Evolutionary conservation across 352 stramenopile species (phyloP).

Genomic region (Phytophthora pisi): DNA sequence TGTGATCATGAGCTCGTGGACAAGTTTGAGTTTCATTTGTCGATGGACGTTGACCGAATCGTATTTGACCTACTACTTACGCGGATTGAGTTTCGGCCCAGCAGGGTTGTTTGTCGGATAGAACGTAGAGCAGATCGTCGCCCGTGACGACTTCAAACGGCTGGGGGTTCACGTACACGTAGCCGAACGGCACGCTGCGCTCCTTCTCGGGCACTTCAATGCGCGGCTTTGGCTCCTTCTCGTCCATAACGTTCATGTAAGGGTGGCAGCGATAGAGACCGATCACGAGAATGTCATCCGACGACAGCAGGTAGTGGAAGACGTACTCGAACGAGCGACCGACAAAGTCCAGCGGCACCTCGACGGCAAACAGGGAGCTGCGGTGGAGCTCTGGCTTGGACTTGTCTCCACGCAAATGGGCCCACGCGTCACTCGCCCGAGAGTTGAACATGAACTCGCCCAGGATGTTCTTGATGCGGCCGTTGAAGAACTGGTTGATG

Average conservation of each 20-base stretch:
- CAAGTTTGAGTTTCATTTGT: background rate
- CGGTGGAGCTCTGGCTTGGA: conserved; percentile 51
- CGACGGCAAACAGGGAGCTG: conserved; percentile 81
- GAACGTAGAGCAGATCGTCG: conserved; percentile 86
- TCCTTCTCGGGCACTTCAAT: conserved; percentile 66
- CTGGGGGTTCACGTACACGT: conserved; percentile 86
- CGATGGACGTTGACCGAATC: background rate
- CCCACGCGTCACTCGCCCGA: conserved; percentile 55
- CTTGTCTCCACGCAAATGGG: conserved; percentile 43
- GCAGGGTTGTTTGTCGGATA: conserved; percentile 80
- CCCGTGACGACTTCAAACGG: conserved; percentile 75
- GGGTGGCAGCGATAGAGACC: conserved; percentile 80
- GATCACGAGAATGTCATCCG: conserved; percentile 78
- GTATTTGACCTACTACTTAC: conserved; percentile 13
- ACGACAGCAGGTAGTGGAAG: conserved; percentile 84
- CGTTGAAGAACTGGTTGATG: conserved; percentile 91
- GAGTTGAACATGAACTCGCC: conserved; percentile 87
- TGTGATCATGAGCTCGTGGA: too few species aligned
- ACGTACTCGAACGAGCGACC: conserved; percentile 83
- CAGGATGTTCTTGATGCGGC: conserved; percentile 87
- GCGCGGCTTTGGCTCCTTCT: conserved; percentile 28
- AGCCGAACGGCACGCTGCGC: conserved; percentile 81
- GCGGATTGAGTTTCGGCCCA: conserved; percentile 45
- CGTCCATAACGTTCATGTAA: conserved; percentile 38
- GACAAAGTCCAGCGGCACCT: conserved; percentile 85